Evolutionary conservation across 495 filamentous ascomycete species (phyloP), one percentile per base, ranked within the genome.

Genomic region (Trichoderma orchidacearum): DNA sequence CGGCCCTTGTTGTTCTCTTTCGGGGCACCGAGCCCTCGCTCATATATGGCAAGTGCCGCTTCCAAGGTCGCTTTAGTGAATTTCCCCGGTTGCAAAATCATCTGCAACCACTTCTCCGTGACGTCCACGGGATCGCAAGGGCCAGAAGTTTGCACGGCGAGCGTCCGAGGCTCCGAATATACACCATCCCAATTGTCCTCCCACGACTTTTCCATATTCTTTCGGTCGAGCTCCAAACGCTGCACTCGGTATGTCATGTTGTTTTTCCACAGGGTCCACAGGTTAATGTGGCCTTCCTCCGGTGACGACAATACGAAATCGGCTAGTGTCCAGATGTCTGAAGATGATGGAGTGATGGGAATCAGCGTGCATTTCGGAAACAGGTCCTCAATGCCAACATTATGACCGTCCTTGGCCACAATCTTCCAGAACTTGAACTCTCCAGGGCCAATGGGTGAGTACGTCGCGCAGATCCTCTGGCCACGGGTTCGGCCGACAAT

Each of bases 401-500:
- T 77, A 18, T 79, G 79, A 30, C 78, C 77, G 41, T 83, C 74
- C 28, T 83, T 79, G 15, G 84, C 80, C 56, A 78, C 76, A 3
- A 90, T 78, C 53, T 80, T 83, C 89, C 91, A 99, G 69, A 99
- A 91, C 69, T 96, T 97, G 79, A 99, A 96, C 60, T 90, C 83
- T 25, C 89, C 88, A 64, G 90, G 75, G 57, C 87, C 83, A 62
- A 90, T 75, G 8, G 93, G 90, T 30, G 90, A 95, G 67, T 89
- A 96, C 12, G 89, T 92, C 23, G 87, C 81, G 21, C 90, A 79
- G 57, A 87, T 78, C 61, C 89, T 89, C 41, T 77, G 72, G 56
- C 88, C 83, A 28, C 72, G 78, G 23, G 75, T 78, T 50, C 80
- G 73, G 36, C 85, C 80, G 54, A 91, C 75, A 13, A 96, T 78